Base-by-base conservation (phyloP, 139 green algal genomes). In the Coelastrella sp. region DNA sequence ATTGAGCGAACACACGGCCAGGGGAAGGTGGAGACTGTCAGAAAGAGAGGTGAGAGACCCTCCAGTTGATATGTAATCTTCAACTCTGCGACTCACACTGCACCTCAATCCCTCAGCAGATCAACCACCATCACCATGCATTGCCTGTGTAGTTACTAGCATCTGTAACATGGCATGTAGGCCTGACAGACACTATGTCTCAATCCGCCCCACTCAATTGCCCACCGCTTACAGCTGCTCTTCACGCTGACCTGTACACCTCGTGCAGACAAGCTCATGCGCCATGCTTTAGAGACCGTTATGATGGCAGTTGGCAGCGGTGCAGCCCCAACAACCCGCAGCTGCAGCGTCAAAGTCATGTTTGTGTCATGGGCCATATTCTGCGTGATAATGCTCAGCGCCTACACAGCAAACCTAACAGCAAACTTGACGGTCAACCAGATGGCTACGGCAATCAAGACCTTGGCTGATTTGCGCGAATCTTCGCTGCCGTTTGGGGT, bases 341-440 rank as follows among this genome's bases (percentile, higher is more conserved):
- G 85, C 73, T 66, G 59, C 19, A 64, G 71, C 0, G 73, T 89
- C 22, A 89, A 89, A 54, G 17, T 89, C 10, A 65, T 83, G 57
- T 89, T 75, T 47, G 59, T 89, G 6, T 20, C 68, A 3, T 89
- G 84, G 84, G 84, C 84, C 66, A 82, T 89, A 56, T 92, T 90
- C 79, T 80, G 90, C 81, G 68, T 92, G 73, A 90, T 92, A 73
- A 81, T 90, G 71, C 66, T 80, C 7, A 80, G 23, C 16, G 23
- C 23, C 23, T 92, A 92, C 85, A 91, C 90, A 23, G 90, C 90
- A 59, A 92, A 91, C 73, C 60, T 92, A 7, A 89, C 90, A 5
- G 84, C 90, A 22, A 86, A 75, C 61, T 80, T 92, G 17, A 82
- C 85, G 3, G 90, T 91, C 19, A 20, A 75, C 19, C 82, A 73